Evolutionary conservation across 371 early-diverging fungal genomes (phyloP), one percentile per base, ranked within the genome.

Genomic region (Mucor circinelloides): DNA sequence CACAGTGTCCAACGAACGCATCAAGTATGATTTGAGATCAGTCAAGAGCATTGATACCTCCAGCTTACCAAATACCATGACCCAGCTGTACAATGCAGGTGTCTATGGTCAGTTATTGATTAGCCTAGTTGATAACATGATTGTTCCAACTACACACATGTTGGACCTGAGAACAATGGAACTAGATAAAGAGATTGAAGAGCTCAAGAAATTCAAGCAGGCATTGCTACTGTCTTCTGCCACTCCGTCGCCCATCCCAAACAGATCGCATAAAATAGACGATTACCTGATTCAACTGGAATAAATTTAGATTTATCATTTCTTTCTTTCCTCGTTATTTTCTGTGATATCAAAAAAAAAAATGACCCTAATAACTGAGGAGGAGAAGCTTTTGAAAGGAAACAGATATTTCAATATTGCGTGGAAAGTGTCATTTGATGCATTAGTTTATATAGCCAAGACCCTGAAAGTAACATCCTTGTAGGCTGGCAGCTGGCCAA

Each of bases 21-120:
- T 64, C 27, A 28, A 62, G 6, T 64, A 64, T 8, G 66, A 64
- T 56, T 34, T 63, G 56, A 57, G 55, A 42, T 40, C 21, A 25
- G 19, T 3, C 4, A 54, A 32, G 4, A 30, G 62, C 54, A 42
- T 44, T 25, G 57, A 58, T 32, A 23, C 19, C 17, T 31, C 58
- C n/a, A 30, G 19, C 19, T 34, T 66, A 54, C 65, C 79, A 0
- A 72, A 80, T 23, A 61, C 67, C 10, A 76, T 88, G 77, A 81
- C 83, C 0, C 59, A 81, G 40, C 69, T 85, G 21, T 82, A 87
- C 23, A 86, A 89, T 61, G 79, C 87, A 7, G 81, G 86, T 3
- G 78, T 86, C 1, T 89, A 88, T 76, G 85, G 86, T 2, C 84
- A 86, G 19, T 79, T 85, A 12, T 68, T 85, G 8, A 79, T 81